A percentile compares a stretch with the other conserved stretches of the same genome.
Evolutionary conservation across 331 rosid genomes (phyloP).

Genomic region (Spiraea crenata): DNA sequence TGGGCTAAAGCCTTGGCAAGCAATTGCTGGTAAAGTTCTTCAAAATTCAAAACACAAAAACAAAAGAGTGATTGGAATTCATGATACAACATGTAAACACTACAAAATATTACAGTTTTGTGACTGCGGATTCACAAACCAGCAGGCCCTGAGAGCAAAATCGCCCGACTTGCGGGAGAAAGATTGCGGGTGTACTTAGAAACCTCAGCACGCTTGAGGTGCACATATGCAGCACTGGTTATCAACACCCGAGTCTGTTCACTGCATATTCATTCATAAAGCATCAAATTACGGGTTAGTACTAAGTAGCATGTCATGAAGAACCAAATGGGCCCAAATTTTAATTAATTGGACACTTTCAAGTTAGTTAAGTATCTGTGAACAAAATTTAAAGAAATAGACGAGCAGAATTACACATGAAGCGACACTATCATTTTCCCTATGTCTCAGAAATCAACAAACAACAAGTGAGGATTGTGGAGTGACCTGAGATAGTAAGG

Average conservation of each 20-base stretch:
- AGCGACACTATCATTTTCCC: too few species aligned
- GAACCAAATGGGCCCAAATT: too few species aligned
- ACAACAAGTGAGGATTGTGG: too few species aligned
- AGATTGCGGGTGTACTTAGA: slow-evolving; percentile 81
- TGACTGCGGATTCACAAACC: slow-evolving; percentile 40
- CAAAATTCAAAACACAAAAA: slow-evolving; percentile 10
- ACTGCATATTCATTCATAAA: slow-evolving; percentile 36
- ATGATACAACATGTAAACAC: background rate
- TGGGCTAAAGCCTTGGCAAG: slow-evolving; percentile 98
- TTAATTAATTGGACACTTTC: background rate
- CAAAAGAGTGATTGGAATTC: background rate
- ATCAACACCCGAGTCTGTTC: slow-evolving; percentile 83
- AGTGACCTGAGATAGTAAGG: slow-evolving; percentile 84
- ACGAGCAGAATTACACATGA: too few species aligned
- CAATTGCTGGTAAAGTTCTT: slow-evolving; percentile 92
- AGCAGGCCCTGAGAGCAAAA: slow-evolving; percentile 93
- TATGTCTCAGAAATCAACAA: too few species aligned
- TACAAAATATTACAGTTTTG: background rate
- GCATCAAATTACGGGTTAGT: background rate
- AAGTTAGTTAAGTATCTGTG: background rate
- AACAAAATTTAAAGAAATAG: background rate
- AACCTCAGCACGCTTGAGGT: slow-evolving; percentile 78
- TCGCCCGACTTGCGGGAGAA: slow-evolving; percentile 85
- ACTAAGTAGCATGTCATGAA: too few species aligned
- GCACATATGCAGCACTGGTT: slow-evolving; percentile 95